phyloP scores from a whole-genome alignment of 2,329 filamentous ascomycete species.

The Neonectria punicea region DNA sequence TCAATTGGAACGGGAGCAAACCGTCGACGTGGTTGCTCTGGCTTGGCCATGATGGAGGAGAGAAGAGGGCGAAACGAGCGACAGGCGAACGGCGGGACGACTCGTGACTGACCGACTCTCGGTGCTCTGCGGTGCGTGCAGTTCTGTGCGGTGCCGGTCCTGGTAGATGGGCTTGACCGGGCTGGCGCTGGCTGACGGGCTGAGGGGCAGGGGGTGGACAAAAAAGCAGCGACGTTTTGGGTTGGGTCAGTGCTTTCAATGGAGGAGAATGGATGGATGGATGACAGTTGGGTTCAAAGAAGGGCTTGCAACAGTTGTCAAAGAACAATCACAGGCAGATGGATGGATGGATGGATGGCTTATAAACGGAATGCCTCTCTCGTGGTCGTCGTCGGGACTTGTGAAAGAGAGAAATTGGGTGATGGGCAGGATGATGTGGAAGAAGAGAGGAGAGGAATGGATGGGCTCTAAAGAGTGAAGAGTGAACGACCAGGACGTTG shows the following conservation, averaged over 20 bases:
- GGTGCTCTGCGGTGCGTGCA: conserved; percentile 20
- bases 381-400: conserved; percentile 6
- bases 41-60: conserved; percentile 54
- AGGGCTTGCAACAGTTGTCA: conserved; percentile 4
- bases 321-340: conserved; percentile 4
- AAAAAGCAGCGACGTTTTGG: conserved; percentile 22
- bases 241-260: conserved; percentile 16
- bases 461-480: conserved; percentile 5
- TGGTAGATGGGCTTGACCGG: conserved; percentile 13
- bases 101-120: conserved; percentile 34
- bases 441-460: background rate
- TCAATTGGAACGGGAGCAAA: conserved; percentile 79
- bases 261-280: background rate
- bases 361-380: background rate
- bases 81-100: conserved; percentile 29
- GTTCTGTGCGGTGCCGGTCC: conserved; percentile 20
- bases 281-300: background rate
- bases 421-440: background rate
- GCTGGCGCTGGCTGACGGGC: conserved; percentile 18
- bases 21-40: conserved; percentile 61
- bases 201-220: conserved; percentile 40
- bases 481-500: conserved; percentile 12
- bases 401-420: background rate
- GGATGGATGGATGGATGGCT: background rate
- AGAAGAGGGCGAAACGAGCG: conserved; percentile 43